Evolutionary conservation across 2,329 filamentous ascomycete species (phyloP).

Genomic region (Nigrograna mackinnonii): DNA sequence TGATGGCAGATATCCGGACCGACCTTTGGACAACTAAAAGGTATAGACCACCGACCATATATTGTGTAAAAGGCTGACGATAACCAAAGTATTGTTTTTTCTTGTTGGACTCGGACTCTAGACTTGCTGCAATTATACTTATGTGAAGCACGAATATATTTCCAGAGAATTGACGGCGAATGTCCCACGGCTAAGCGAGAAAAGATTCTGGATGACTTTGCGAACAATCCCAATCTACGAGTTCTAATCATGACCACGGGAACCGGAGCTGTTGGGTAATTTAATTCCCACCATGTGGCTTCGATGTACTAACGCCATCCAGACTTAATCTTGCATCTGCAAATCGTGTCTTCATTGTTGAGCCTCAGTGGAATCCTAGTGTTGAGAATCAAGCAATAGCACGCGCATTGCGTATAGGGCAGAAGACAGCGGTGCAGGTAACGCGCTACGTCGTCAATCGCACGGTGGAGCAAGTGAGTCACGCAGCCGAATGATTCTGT

Average conservation of each 20-base stretch:
- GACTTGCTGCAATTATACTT: constrained; percentile 25
- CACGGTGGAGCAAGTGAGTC: constrained; percentile 50
- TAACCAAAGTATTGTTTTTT: constrained; percentile 30
- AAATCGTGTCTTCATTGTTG: constrained; percentile 55
- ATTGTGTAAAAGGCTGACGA: neutral
- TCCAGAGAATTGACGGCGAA: constrained; percentile 47
- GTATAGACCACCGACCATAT: constrained; percentile 12
- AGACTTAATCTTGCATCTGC: constrained; percentile 55
- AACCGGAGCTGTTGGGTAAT: constrained; percentile 55
- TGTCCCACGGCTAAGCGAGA: constrained; percentile 42
- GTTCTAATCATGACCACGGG: constrained; percentile 59
- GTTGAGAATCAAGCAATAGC: constrained; percentile 58
- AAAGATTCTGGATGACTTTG: constrained; percentile 45
- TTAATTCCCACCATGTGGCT: neutral
- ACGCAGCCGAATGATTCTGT: too few species aligned
- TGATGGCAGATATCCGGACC: constrained; percentile 35
- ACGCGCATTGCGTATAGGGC: constrained; percentile 52
- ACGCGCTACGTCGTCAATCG: constrained; percentile 50
- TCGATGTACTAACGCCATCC: neutral
- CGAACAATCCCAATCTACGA: constrained; percentile 15
- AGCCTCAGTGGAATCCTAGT: constrained; percentile 60
- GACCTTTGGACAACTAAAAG: constrained; percentile 30
- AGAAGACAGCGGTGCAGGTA: constrained; percentile 47
- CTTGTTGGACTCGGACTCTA: constrained; percentile 32
- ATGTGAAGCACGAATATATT: constrained; percentile 13